A percentile compares a stretch with the other conserved stretches of the same genome.
phyloP scores from a whole-genome alignment of 2,329 filamentous ascomycete species.

The Aspergillus glaucus region DNA sequence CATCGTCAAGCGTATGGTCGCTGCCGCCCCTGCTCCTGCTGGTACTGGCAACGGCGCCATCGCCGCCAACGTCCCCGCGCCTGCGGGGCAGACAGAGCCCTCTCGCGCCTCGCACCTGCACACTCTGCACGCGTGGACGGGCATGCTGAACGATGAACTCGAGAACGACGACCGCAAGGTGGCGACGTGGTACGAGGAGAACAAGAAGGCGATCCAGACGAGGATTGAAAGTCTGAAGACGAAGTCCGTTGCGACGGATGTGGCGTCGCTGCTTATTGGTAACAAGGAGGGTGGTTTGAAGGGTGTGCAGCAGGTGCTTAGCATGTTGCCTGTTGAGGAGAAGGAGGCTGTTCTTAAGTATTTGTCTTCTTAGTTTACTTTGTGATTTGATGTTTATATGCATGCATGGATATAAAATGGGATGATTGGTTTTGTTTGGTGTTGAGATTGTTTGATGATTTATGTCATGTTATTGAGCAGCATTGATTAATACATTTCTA shows the following conservation, averaged over 20 bases:
- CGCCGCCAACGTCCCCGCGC: constrained; percentile 32
- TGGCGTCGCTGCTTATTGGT: constrained; percentile 61
- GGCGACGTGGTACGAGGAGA: constrained; percentile 93
- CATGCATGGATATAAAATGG: too few relatives aligned
- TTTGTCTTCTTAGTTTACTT: constrained; percentile 21
- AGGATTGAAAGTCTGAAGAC: constrained; percentile 81
- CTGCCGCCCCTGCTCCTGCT: constrained; percentile 34
- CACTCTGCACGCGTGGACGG: constrained; percentile 76
- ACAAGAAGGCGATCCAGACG: constrained; percentile 71
- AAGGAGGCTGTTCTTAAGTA: constrained; percentile 71
- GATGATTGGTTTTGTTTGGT: too few relatives aligned
- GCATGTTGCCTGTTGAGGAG: constrained; percentile 81
- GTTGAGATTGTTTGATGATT: too few relatives aligned
- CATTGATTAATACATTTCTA: background rate
- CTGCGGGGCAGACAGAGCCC: constrained; percentile 31
- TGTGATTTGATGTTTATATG: too few relatives aligned
- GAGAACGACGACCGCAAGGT: constrained; percentile 74
- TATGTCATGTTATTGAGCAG: too few relatives aligned
- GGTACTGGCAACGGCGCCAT: constrained; percentile 34
- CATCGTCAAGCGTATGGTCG: constrained; percentile 80
- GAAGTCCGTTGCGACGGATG: constrained; percentile 63
- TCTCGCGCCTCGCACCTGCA: constrained; percentile 62
- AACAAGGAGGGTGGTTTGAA: constrained; percentile 68
- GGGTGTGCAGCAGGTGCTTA: constrained; percentile 78
- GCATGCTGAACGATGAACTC: constrained; percentile 61